These are phyloP conservation scores for Acer saccharum DNA, from an alignment of 345 rosid genomes.

Conservation along the genomic window DNA sequence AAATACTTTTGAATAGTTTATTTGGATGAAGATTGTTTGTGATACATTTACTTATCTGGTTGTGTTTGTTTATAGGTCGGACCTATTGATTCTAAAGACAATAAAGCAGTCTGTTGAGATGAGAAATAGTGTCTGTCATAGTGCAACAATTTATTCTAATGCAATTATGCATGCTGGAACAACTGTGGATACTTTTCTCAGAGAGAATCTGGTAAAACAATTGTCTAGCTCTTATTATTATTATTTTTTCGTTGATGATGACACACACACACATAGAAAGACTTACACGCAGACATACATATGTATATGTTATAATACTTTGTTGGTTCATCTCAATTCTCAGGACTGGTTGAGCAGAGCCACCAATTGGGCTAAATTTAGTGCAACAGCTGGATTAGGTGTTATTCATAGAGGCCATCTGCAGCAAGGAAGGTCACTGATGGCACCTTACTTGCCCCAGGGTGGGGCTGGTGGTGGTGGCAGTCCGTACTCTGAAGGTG, in stretches of 20 bases:
- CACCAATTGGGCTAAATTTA: slow-evolving; percentile 99
- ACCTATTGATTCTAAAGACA: slow-evolving; percentile 89
- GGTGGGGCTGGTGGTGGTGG: slow-evolving; percentile 96
- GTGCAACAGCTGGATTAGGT: slow-evolving; percentile 99
- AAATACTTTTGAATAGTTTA: background rate
- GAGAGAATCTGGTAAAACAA: slow-evolving; percentile 86
- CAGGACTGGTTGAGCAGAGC: slow-evolving; percentile 99
- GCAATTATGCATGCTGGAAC: slow-evolving; percentile 99
- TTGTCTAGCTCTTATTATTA: slow-evolving; percentile 5
- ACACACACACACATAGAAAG: background rate
- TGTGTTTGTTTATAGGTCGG: slow-evolving; percentile 64
- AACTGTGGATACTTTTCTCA: slow-evolving; percentile 95
- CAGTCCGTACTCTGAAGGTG: slow-evolving; percentile 99
- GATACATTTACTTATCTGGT: slow-evolving; percentile 1
- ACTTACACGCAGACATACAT: background rate
- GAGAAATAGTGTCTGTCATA: slow-evolving; percentile 98
- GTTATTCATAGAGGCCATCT: slow-evolving; percentile 97
- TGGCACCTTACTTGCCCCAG: slow-evolving; percentile 99
- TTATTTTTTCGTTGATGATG: background rate
- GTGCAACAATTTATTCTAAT: slow-evolving; percentile 97
- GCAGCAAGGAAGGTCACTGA: slow-evolving; percentile 94
- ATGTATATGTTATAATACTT: background rate
- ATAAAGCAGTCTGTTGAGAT: slow-evolving; percentile 98
- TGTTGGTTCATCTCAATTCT: slow-evolving; percentile 20
- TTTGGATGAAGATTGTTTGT: background rate